A percentile compares a stretch with the other conserved stretches of the same genome.
Evolutionary conservation across 257 asterid genomes (phyloP).

Genomic region (Solanum corneliomulleri): DNA sequence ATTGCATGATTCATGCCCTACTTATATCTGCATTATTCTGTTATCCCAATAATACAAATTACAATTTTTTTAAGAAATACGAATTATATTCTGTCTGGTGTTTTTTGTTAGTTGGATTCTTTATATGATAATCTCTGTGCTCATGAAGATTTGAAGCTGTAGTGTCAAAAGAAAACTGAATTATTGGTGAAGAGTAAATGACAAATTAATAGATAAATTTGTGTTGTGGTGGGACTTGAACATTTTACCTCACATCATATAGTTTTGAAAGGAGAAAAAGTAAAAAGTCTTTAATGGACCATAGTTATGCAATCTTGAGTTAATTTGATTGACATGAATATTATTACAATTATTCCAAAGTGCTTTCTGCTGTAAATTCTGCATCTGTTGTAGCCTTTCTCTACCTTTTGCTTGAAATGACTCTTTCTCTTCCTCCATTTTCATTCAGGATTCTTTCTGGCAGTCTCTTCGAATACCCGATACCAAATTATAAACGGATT

Average conservation of each 20-base stretch:
- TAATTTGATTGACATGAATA: background rate
- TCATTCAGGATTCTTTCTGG: slow-evolving; percentile 65
- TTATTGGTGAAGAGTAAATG: background rate
- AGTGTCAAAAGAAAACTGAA: background rate
- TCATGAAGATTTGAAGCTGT: background rate
- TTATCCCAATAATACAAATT: background rate
- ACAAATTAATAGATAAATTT: background rate
- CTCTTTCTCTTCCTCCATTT: background rate
- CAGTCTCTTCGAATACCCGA: slow-evolving; percentile 78
- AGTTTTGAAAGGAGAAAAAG: background rate
- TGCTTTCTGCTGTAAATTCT: background rate
- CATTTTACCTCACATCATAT: background rate
- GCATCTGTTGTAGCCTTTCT: background rate
- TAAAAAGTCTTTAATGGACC: background rate
- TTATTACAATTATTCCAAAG: background rate
- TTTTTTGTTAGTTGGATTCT: background rate
- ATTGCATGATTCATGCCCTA: background rate
- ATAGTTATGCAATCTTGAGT: background rate
- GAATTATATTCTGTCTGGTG: background rate
- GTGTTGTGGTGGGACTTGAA: background rate
- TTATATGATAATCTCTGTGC: background rate
- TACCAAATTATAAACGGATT: slow-evolving; percentile 83
- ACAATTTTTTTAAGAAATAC: background rate
- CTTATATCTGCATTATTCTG: background rate
- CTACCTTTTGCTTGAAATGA: background rate